Evolutionary conservation across 169 alveolate genomes (phyloP).

Genomic region (Plasmodium sp.): DNA sequence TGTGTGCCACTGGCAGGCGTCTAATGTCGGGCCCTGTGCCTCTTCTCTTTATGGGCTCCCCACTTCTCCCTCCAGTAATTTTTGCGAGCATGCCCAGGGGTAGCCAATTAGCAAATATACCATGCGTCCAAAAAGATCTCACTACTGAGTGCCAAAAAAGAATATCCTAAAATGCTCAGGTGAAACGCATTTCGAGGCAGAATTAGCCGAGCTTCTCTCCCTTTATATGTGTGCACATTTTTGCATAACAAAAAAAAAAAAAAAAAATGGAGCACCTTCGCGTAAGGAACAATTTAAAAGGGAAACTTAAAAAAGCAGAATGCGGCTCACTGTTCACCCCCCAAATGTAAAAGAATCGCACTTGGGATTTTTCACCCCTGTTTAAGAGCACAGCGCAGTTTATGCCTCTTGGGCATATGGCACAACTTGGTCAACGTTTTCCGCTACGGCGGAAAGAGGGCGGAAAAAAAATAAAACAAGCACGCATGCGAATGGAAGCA

Average conservation of each 20-base stretch:
- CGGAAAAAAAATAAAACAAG: neutral
- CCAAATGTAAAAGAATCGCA: neutral
- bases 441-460: neutral
- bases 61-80: no score
- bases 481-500: neutral
- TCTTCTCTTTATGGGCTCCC: neutral
- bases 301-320: neutral
- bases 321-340: neutral
- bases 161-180: neutral
- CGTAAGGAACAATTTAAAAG: neutral
- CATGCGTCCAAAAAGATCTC: neutral
- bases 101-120: neutral
- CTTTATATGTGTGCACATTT: constrained; percentile 56
- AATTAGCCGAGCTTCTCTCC: neutral
- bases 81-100: neutral
- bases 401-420: neutral
- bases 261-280: neutral
- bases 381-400: neutral
- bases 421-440: neutral
- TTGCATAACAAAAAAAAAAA: constrained; percentile 36
- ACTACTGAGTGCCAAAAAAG: neutral
- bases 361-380: neutral
- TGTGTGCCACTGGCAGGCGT: neutral
- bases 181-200: neutral
- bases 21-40: neutral